Conservation (phyloP, 2,329 filamentous ascomycete species). For the Penicillium concentricum region DNA sequence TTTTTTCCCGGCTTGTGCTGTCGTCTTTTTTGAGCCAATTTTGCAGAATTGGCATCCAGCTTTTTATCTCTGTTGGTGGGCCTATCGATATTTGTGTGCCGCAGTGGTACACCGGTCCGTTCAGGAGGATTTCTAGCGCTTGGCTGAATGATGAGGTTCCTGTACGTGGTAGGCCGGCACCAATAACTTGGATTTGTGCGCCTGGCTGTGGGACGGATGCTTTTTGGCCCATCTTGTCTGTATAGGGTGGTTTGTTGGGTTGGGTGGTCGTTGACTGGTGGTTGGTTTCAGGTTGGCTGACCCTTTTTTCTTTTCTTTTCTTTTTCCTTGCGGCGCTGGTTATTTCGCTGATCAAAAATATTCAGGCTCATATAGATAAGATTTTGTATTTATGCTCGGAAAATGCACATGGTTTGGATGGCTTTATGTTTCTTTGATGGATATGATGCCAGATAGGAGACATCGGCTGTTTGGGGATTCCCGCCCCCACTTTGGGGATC, state of each 20-base stretch:
- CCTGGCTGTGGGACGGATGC: slow-evolving; percentile 19
- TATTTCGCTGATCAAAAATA: background rate
- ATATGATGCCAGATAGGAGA: background rate
- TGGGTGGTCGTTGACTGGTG: background rate
- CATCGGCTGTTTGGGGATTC: background rate
- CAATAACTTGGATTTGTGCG: slow-evolving; percentile 26
- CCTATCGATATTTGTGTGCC: slow-evolving; percentile 41
- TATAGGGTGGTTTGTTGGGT: background rate
- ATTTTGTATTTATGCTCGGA: background rate
- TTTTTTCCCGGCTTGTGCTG: background rate
- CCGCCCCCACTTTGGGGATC: background rate
- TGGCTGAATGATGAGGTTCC: slow-evolving; percentile 53
- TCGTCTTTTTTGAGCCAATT: slow-evolving; percentile 11
- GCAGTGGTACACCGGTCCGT: slow-evolving; percentile 52
- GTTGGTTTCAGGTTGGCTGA: background rate
- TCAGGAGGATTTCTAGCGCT: slow-evolving; percentile 49
- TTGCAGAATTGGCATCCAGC: slow-evolving; percentile 24
- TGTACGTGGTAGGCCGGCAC: slow-evolving; percentile 43
- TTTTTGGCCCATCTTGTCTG: slow-evolving; percentile 19
- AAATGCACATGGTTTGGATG: background rate
- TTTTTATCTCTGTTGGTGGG: slow-evolving; percentile 21
- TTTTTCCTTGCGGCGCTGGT: background rate
- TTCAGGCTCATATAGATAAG: background rate
- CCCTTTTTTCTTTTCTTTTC: background rate
- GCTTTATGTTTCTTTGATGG: background rate